phyloP scores from a whole-genome alignment of 169 alveolate species.

The Plasmodium berghei region DNA sequence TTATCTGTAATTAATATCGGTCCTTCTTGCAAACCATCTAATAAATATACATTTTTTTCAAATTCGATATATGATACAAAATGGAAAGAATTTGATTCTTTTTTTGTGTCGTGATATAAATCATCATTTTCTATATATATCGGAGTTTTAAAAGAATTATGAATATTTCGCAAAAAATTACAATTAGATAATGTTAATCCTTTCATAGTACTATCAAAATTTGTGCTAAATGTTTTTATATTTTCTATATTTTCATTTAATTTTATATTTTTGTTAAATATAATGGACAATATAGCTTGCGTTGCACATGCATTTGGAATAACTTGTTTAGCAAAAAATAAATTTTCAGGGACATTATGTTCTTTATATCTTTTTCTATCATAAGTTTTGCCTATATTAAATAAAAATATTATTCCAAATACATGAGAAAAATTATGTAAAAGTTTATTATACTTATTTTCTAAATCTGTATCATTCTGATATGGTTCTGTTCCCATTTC shows the following conservation, averaged over 20 bases:
- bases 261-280: constrained; percentile 83
- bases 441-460: constrained; percentile 78
- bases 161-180: constrained; percentile 86
- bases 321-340: constrained; percentile 93
- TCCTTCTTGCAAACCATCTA: constrained; percentile 80
- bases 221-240: constrained; percentile 87
- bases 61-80: constrained; percentile 91
- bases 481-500: neutral
- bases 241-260: constrained; percentile 83
- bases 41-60: constrained; percentile 75
- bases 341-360: constrained; percentile 76
- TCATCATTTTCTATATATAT: constrained; percentile 86
- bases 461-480: constrained; percentile 59
- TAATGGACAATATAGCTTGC: constrained; percentile 91
- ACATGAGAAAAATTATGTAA: constrained; percentile 75
- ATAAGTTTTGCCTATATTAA: constrained; percentile 85
- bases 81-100: constrained; percentile 92
- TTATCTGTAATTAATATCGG: constrained; percentile 31
- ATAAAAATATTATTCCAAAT: constrained; percentile 92
- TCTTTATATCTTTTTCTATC: constrained; percentile 68
- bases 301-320: constrained; percentile 96
- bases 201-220: constrained; percentile 87
- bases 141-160: constrained; percentile 85
- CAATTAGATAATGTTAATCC: constrained; percentile 91
- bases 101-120: constrained; percentile 80